A percentile compares a stretch with the other conserved stretches of the same genome.
These are phyloP conservation scores for Vitis labrusca DNA, from an alignment of 164 flowering plant species.

Conservation along the genomic window DNA sequence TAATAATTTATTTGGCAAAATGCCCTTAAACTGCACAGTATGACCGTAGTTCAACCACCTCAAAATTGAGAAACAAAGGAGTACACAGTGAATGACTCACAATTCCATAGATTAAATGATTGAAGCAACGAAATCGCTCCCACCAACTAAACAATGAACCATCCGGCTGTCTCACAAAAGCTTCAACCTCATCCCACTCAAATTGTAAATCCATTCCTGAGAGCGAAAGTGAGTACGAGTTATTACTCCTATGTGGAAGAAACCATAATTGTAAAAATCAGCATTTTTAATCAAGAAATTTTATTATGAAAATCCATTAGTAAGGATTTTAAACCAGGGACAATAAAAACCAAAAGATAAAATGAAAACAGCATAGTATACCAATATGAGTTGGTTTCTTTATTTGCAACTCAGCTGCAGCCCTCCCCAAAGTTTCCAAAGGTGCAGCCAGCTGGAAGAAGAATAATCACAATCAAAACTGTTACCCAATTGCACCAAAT, in stretches of 20 bases:
- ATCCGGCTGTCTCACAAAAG: constrained; percentile 85
- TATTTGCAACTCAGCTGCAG: constrained; percentile 71
- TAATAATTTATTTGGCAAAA: too few relatives aligned
- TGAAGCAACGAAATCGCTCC: constrained; percentile 81
- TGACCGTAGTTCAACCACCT: too few relatives aligned
- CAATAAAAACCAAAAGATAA: not conserved
- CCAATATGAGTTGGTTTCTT: constrained; percentile 80
- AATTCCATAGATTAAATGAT: constrained; percentile 70
- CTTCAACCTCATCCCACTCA: constrained; percentile 83
- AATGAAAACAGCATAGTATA: constrained; percentile 12
- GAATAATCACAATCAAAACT: not conserved
- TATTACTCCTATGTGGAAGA: not conserved
- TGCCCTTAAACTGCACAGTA: too few relatives aligned
- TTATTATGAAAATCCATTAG: not conserved
- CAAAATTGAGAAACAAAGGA: not conserved
- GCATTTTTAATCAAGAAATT: not conserved
- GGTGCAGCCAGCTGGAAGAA: constrained; percentile 73
- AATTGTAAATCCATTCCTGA: constrained; percentile 90
- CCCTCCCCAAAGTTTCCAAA: constrained; percentile 61
- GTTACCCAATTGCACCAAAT: not conserved
- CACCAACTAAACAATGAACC: constrained; percentile 94
- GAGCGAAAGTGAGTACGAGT: not conserved
- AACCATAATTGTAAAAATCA: not conserved
- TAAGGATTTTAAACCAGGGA: not conserved
- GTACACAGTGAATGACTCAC: constrained; percentile 42